Conservation (phyloP, 139 green algal species). For the Chlorella sp. region DNA sequence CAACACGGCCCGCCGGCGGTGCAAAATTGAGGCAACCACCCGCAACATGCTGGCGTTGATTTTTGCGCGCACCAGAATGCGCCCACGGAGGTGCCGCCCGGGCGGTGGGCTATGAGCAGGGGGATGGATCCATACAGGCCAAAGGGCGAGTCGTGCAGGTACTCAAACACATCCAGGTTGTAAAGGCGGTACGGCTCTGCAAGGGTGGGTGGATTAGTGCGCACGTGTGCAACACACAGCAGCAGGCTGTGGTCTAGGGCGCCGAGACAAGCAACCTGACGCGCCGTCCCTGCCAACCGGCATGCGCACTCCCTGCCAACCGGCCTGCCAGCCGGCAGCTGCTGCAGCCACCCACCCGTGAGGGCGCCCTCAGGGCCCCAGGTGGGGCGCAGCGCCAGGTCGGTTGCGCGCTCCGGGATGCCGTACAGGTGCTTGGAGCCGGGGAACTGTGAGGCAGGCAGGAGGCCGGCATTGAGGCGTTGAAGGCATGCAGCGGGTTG, state of each 20-base stretch:
- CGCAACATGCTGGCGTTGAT: too few relatives aligned
- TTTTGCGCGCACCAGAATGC: slow-evolving; percentile 90
- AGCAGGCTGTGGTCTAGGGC: neutral
- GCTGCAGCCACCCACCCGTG: neutral
- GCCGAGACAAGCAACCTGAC: neutral
- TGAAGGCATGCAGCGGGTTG: too few relatives aligned
- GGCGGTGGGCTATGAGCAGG: slow-evolving; percentile 84
- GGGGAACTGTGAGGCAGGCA: slow-evolving; percentile 60
- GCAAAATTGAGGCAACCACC: too few relatives aligned
- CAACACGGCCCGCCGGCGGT: too few relatives aligned
- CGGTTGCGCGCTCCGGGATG: slow-evolving; percentile 91
- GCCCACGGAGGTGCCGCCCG: slow-evolving; percentile 67
- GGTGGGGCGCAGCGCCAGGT: slow-evolving; percentile 76
- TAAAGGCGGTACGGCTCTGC: slow-evolving; percentile 97
- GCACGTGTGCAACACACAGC: neutral
- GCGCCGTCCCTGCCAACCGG: too few relatives aligned
- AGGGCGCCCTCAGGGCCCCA: slow-evolving; percentile 3
- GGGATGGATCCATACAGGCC: slow-evolving; percentile 98
- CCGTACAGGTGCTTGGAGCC: slow-evolving; percentile 89
- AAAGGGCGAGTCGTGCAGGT: slow-evolving; percentile 90
- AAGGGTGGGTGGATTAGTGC: neutral
- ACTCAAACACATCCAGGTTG: slow-evolving; percentile 99
- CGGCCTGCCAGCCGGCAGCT: neutral
- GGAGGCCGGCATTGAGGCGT: too few relatives aligned
- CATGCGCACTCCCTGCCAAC: too few relatives aligned